Conservation (phyloP, 164 flowering plant genomes). For the Warburgia ugandensis region DNA sequence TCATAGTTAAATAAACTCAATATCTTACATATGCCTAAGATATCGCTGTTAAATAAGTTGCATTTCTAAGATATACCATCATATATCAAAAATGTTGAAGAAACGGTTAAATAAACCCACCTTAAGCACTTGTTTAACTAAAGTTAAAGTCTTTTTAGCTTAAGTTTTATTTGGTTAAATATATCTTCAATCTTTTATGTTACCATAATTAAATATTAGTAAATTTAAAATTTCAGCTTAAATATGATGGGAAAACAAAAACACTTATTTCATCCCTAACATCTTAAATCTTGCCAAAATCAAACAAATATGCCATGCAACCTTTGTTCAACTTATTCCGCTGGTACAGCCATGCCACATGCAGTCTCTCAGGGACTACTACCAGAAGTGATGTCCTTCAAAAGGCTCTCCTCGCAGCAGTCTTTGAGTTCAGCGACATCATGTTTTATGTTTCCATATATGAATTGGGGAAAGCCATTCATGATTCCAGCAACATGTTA, state of each 20-base stretch:
- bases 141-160: no score
- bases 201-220: no score
- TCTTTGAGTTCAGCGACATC: constrained; percentile 66
- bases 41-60: no score
- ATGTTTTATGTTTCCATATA: constrained; percentile 78
- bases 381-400: constrained; percentile 74
- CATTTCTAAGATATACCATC: no score
- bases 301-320: constrained; percentile 69
- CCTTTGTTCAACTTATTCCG: constrained; percentile 69
- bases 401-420: constrained; percentile 75
- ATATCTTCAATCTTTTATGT: constrained; percentile 63
- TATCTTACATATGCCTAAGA: no score
- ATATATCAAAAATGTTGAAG: no score
- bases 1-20: no score
- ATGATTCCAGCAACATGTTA: constrained; percentile 74
- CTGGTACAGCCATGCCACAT: constrained; percentile 87
- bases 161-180: no score
- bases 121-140: no score
- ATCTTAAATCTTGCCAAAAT: constrained; percentile 87
- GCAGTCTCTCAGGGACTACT: constrained; percentile 87
- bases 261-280: constrained; percentile 57
- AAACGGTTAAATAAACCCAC: no score
- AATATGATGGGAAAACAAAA: no score
- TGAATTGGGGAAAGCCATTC: constrained; percentile 57
- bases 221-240: no score